Percentiles rank a stretch among this genome's conserved stretches.
Conservation (phyloP, 1,284 basidiomycete genomes). For the Erythrobasidium hasegawianum region DNA sequence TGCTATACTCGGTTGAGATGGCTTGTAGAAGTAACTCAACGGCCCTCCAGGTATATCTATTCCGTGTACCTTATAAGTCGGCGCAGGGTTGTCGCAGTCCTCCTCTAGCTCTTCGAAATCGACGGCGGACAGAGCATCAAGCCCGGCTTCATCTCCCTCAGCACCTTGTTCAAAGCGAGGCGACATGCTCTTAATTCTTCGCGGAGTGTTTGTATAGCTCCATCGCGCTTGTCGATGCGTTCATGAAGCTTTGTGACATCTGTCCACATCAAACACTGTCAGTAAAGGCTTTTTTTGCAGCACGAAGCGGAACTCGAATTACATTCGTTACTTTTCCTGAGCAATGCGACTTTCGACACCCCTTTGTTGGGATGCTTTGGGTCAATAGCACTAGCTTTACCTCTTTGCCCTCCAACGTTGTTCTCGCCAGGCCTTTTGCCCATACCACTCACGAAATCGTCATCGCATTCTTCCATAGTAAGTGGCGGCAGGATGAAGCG, state of each 20-base stretch:
- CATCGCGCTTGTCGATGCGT: slow-evolving; percentile 76
- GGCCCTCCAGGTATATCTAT: slow-evolving; percentile 31
- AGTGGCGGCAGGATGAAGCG: slow-evolving; percentile 82
- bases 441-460: slow-evolving; percentile 29
- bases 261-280: not conserved
- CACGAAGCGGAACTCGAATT: too few species aligned
- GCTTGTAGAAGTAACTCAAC: slow-evolving; percentile 42
- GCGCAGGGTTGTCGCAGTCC: slow-evolving; percentile 40
- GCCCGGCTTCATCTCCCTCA: slow-evolving; percentile 2
- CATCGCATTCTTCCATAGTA: slow-evolving; percentile 43
- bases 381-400: slow-evolving; percentile 38
- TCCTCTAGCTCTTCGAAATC: slow-evolving; percentile 35
- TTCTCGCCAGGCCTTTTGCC: slow-evolving; percentile 43
- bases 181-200: slow-evolving; percentile 38
- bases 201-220: slow-evolving; percentile 68
- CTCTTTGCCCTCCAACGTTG: slow-evolving; percentile 45
- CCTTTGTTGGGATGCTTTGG: slow-evolving; percentile 79
- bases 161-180: slow-evolving; percentile 14
- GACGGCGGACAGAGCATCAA: slow-evolving; percentile 23
- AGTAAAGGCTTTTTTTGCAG: not conserved
- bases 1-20: slow-evolving; percentile 17
- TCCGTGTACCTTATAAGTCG: slow-evolving; percentile 32
- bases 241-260: slow-evolving; percentile 68
- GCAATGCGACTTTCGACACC: slow-evolving; percentile 88
- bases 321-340: slow-evolving; percentile 82